Evolutionary conservation across 306 rosid genomes (phyloP), one percentile per base, ranked within the genome.

Genomic region (Trichosanthes truncata): DNA sequence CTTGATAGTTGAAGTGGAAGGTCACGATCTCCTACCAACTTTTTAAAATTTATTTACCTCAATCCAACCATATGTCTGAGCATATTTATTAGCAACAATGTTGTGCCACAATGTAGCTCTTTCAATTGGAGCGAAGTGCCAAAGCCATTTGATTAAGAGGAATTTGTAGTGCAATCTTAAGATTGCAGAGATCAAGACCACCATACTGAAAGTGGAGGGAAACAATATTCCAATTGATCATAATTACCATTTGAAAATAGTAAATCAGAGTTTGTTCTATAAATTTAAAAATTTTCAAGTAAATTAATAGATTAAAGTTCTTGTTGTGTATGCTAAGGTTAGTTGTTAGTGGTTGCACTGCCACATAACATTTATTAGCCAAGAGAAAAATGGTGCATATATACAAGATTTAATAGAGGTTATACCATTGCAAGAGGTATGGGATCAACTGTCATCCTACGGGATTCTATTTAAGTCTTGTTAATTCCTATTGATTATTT

Each of bases 401-500:
- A 5, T 14, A 73, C 61, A 18, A 7, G 20, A 48, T 29, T 46
- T 72, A 25, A 26, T 48, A 48, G 25, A 25, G 11, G 33, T 17
- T 45, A 13, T 6, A 25, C n/a, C 76, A 41, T 26, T 49, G 15
- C 78, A 31, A 49, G 18, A 74, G 40, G 5, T 48, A 26, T 18
- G 29, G 15, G 18, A 29, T 46, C 45, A 21, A 2, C 36, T 73
- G 36, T 41, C 17, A 43, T 43, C 20, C 51, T 35, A 63, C 12
- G 17, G 48, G 76, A 43, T 40, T 23, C 9, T 18, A 6, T 8
- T 40, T 23, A 73, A 80, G 14, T 40, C 48, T 21, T 65, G 23
- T 9, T 80, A n/a, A 80, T 76, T 75, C 40, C 60, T 73, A 83
- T 20, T 79, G 43, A 23, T 52, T 52, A 60, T 9, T 59, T 78